phyloP scores from a whole-genome alignment of 2,329 filamentous ascomycete species.

The Microsporum canis region DNA sequence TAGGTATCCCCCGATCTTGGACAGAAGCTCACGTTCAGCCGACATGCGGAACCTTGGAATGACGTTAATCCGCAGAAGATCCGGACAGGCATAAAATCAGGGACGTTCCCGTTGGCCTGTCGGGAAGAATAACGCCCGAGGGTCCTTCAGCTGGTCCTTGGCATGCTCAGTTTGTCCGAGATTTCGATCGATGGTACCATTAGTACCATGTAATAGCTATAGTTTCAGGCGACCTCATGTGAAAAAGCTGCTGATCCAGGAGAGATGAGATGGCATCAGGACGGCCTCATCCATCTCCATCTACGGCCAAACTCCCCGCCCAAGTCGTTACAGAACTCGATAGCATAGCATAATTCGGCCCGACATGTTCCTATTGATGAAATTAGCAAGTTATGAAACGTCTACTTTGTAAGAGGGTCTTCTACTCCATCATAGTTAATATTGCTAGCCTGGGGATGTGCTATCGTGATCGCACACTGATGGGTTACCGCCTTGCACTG shows the following conservation, averaged over 20 bases:
- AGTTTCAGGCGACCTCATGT: neutral
- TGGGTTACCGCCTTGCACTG: neutral
- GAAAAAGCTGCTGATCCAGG: neutral
- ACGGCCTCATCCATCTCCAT: neutral
- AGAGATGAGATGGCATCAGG: neutral
- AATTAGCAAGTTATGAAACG: neutral
- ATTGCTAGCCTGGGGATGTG: too few species aligned
- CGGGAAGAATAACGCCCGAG: neutral
- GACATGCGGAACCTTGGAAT: neutral
- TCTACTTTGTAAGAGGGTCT: too few species aligned
- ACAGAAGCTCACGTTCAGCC: neutral
- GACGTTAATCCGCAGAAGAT: neutral
- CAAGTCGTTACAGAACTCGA: neutral
- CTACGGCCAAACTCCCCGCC: neutral
- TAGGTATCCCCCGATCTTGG: neutral
- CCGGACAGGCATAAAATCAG: neutral
- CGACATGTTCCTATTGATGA: neutral
- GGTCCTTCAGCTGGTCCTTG: neutral
- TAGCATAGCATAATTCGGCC: neutral
- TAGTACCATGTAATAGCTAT: neutral
- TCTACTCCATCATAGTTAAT: too few species aligned
- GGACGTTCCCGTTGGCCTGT: neutral
- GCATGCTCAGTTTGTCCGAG: neutral
- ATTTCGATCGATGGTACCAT: neutral
- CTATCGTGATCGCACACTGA: too few species aligned